phyloP scores from a whole-genome alignment of 306 rosid genomes.

The Vigna reflexopilosa region DNA sequence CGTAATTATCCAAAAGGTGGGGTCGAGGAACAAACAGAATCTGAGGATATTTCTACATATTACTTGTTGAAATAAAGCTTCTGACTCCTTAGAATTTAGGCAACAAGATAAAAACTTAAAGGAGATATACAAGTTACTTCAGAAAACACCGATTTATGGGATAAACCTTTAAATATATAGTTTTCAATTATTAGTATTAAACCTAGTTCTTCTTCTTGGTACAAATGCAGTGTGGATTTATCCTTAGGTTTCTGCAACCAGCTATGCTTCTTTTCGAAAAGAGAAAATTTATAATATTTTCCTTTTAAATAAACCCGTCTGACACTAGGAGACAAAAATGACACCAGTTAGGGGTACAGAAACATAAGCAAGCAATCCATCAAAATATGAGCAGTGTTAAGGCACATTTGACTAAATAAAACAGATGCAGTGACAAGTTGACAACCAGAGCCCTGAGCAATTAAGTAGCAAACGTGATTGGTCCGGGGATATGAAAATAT shows the following conservation, averaged over 20 bases:
- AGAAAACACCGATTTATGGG: neutral
- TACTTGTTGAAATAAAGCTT: neutral
- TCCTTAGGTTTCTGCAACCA: neutral
- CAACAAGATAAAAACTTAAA: neutral
- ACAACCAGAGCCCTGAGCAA: neutral
- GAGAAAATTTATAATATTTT: neutral
- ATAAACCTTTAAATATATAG: slow-evolving; percentile 29
- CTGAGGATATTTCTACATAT: neutral
- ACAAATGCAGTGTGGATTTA: neutral
- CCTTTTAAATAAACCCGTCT: slow-evolving; percentile 11
- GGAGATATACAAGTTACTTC: neutral
- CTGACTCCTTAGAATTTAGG: neutral
- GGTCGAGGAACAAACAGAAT: neutral
- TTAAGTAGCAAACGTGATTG: slow-evolving; percentile 9
- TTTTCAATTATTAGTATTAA: neutral
- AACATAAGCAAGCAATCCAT: slow-evolving; percentile 14
- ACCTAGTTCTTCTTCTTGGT: slow-evolving; percentile 12
- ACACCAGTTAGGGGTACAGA: neutral
- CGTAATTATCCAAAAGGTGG: neutral
- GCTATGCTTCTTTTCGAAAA: slow-evolving; percentile 7
- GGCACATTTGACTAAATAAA: slow-evolving; percentile 28
- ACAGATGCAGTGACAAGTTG: slow-evolving; percentile 15
- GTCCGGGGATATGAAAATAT: neutral
- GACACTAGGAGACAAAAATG: neutral
- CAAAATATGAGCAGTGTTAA: slow-evolving; percentile 12